Base-by-base conservation (phyloP, 2,329 filamentous ascomycete species). In the Fusarium sp. region DNA sequence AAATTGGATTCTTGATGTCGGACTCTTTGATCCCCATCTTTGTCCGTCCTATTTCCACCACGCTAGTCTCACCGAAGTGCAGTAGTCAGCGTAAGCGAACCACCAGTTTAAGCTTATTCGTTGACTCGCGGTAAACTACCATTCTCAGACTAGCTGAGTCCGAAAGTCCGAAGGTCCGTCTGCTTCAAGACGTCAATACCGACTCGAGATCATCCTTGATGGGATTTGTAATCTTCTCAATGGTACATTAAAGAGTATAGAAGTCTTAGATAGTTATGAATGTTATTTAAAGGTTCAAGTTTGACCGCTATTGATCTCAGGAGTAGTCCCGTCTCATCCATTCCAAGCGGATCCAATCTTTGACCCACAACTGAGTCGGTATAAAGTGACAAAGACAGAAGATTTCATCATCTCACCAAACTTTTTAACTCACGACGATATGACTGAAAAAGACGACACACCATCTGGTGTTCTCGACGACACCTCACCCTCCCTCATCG, bases 81-180 rank as follows among this genome's bases (percentile, higher is more conserved):
- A 38, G 6, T 3, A 38, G 32, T 18, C 4, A 34, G 18, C 22
- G 18, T 22, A 34, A 51, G 22, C 32, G 18, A 42, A n/a, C 0
- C 9, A 38, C 1, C 16, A 7, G 43, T 29, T 61, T 58, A 61
- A 61, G 52, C 38, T 62, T 51, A 62, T 59, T 62, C 54, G 59
- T 16, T 44, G 34, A 10, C 4, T 62, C 54, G 34, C 32, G 22
- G 32, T 44, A 7, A 42, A 25, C 22, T 62, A 16, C 38, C 38
- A 4, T 24, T 18, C 24, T 30, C 9, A 20, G 59, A 51, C n/a
- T 62, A 51, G 54, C 16, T 30, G n/a, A 38, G 16, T 59, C 59
- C 24, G 44, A 57, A 49, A 51, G 53, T 34, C 59, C 29, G 38
- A 62, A 40, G 3, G 9, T 30, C 38, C 18, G 40, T 18, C 9